These are phyloP conservation scores for Schwanniomyces etchellsii DNA, from an alignment of 1,139 yeast species.

Conservation along the genomic window DNA sequence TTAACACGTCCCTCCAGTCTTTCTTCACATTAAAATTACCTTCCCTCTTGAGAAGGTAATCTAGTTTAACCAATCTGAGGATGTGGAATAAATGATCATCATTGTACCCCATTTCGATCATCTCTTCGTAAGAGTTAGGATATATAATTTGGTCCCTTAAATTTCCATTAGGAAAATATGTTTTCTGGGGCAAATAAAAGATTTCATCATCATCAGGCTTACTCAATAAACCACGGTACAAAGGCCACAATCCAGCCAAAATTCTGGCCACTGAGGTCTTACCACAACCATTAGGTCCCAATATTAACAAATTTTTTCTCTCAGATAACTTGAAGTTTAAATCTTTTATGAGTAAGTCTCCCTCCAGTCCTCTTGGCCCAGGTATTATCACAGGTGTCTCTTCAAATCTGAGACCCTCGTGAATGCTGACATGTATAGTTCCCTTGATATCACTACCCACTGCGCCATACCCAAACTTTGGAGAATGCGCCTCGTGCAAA, in stretches of 20 bases:
- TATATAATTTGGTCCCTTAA: constrained; percentile 84
- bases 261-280: constrained; percentile 83
- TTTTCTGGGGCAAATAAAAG: constrained; percentile 74
- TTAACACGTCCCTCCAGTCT: constrained; percentile 86
- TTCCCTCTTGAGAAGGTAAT: constrained; percentile 63
- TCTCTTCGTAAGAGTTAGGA: constrained; percentile 74
- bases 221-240: constrained; percentile 75
- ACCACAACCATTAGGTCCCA: constrained; percentile 89
- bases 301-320: constrained; percentile 68
- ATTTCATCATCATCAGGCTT: constrained; percentile 73
- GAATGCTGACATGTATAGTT: constrained; percentile 70
- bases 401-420: constrained; percentile 73
- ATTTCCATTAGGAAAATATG: constrained; percentile 74
- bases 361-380: constrained; percentile 33
- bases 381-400: constrained; percentile 83
- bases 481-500: constrained; percentile 78
- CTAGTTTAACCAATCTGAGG: constrained; percentile 71
- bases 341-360: constrained; percentile 51
- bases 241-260: constrained; percentile 89
- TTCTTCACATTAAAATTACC: constrained; percentile 57
- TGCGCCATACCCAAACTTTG: constrained; percentile 57
- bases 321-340: constrained; percentile 60
- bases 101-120: constrained; percentile 65
- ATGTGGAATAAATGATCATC: constrained; percentile 69
- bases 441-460: constrained; percentile 66